phyloP scores from a whole-genome alignment of 1,284 basidiomycete genomes.

The Trametes polyzona region DNA sequence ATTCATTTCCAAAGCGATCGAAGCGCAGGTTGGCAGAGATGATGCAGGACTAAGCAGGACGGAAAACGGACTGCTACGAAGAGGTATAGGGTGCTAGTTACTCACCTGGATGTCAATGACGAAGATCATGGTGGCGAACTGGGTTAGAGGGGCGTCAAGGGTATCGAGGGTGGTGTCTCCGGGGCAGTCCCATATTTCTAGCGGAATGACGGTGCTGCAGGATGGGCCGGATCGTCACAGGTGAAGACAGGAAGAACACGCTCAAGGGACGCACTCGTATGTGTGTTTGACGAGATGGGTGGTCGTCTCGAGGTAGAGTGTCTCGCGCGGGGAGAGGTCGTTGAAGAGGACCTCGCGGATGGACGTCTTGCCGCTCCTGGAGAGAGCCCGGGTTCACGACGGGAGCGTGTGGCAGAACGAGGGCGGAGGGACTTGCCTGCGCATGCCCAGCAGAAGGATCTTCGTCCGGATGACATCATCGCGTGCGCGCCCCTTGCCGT shows the following conservation, averaged over 20 bases:
- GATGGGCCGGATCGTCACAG: constrained; percentile 7
- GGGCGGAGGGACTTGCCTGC: constrained; percentile 55
- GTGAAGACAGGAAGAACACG: background rate
- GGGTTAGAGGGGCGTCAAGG: constrained; percentile 70
- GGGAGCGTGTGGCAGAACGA: background rate
- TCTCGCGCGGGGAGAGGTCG: constrained; percentile 81
- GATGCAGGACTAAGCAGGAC: too few species aligned
- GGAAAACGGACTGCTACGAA: too few species aligned
- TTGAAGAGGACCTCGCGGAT: constrained; percentile 93
- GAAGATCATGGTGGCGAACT: constrained; percentile 86
- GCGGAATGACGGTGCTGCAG: constrained; percentile 83
- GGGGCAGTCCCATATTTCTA: constrained; percentile 96
- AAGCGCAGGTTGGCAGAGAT: too few species aligned
- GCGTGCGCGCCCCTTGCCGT: background rate
- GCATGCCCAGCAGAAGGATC: constrained; percentile 79
- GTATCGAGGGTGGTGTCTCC: constrained; percentile 81
- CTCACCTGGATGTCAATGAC: constrained; percentile 94
- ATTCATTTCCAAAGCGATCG: background rate
- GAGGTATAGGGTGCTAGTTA: background rate
- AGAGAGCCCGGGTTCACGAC: background rate
- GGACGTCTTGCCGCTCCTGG: constrained; percentile 91
- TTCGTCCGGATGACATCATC: constrained; percentile 53
- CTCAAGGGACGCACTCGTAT: constrained; percentile 71
- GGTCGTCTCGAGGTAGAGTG: constrained; percentile 91
- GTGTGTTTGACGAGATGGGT: constrained; percentile 75